Conservation (phyloP, 441 rosid genomes). For the Pelargonium australe region DNA sequence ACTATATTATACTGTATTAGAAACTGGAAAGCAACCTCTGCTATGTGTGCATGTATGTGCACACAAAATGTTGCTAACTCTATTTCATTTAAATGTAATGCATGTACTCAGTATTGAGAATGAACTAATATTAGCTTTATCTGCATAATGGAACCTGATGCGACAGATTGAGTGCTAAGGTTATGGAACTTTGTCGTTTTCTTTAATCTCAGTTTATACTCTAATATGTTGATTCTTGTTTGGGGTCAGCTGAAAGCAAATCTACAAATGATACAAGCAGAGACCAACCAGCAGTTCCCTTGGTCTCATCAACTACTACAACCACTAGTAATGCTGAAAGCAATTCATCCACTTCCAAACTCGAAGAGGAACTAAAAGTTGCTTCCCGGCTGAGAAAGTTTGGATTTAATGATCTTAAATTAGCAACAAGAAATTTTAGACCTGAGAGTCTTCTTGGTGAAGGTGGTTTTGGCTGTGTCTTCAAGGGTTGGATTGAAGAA, state of each 20-base stretch:
- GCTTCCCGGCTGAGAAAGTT: constrained; percentile 43
- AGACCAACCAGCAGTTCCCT: constrained; percentile 44
- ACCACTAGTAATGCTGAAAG: constrained; percentile 47
- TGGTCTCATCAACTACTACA: constrained; percentile 31
- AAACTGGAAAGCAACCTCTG: too few species aligned
- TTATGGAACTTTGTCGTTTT: constrained; percentile 8
- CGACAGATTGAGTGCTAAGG: background rate
- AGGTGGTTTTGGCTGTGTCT: constrained; percentile 38
- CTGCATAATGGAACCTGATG: background rate
- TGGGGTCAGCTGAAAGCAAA: constrained; percentile 45
- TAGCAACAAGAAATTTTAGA: constrained; percentile 42
- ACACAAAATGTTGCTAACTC: too few species aligned
- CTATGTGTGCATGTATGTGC: too few species aligned
- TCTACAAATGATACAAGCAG: constrained; percentile 37
- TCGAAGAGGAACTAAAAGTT: constrained; percentile 41
- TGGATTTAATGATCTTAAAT: constrained; percentile 39
- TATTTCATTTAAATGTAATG: too few species aligned
- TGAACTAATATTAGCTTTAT: too few species aligned
- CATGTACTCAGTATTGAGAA: too few species aligned
- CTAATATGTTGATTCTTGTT: background rate
- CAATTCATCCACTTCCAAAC: constrained; percentile 34
- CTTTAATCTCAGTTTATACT: background rate
- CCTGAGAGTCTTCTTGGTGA: constrained; percentile 51
- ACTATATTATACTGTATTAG: too few species aligned
- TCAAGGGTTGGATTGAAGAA: too few species aligned